A percentile compares a stretch with the other conserved stretches of the same genome.
These are phyloP conservation scores for Pythium chondricola DNA, from an alignment of 352 stramenopile genomes.

Conservation along the genomic window DNA sequence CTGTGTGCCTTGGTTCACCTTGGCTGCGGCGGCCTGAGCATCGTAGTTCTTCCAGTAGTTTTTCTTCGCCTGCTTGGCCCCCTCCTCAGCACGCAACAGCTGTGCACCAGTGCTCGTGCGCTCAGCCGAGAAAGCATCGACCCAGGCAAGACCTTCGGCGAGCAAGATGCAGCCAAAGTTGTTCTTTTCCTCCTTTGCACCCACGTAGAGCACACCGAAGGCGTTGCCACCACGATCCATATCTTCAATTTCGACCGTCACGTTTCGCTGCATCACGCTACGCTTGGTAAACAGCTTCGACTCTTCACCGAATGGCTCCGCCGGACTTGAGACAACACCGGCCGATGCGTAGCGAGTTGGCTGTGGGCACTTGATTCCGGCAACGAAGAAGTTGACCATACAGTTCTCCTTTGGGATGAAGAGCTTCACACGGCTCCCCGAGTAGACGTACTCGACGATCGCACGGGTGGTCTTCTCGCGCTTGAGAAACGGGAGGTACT, in stretches of 20 bases:
- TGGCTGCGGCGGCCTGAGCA: slow-evolving; percentile 38
- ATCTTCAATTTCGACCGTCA: slow-evolving; percentile 88
- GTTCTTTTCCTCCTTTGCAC: slow-evolving; percentile 51
- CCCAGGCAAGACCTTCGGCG: slow-evolving; percentile 88
- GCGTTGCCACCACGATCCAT: slow-evolving; percentile 92
- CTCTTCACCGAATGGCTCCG: slow-evolving; percentile 88
- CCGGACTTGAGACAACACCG: slow-evolving; percentile 81
- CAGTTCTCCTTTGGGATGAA: slow-evolving; percentile 97
- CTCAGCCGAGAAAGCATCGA: slow-evolving; percentile 92
- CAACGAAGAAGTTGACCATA: slow-evolving; percentile 91
- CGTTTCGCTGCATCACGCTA: slow-evolving; percentile 88
- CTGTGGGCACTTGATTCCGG: slow-evolving; percentile 86
- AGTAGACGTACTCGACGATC: slow-evolving; percentile 96
- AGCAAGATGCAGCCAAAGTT: slow-evolving; percentile 92
- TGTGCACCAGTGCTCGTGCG: slow-evolving; percentile 79
- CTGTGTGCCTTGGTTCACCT: slow-evolving; percentile 31
- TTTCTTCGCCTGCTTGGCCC: slow-evolving; percentile 88
- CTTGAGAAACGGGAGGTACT: slow-evolving; percentile 85
- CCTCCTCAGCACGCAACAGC: slow-evolving; percentile 76
- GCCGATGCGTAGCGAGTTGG: slow-evolving; percentile 78
- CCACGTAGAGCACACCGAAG: slow-evolving; percentile 84
- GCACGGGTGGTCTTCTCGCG: slow-evolving; percentile 69
- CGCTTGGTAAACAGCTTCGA: slow-evolving; percentile 85
- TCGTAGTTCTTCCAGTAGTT: slow-evolving; percentile 93
- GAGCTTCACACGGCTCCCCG: slow-evolving; percentile 92